Percentiles rank a stretch among this genome's conserved stretches.
Conservation (phyloP, 345 rosid genomes). For the Camelina sativa region DNA sequence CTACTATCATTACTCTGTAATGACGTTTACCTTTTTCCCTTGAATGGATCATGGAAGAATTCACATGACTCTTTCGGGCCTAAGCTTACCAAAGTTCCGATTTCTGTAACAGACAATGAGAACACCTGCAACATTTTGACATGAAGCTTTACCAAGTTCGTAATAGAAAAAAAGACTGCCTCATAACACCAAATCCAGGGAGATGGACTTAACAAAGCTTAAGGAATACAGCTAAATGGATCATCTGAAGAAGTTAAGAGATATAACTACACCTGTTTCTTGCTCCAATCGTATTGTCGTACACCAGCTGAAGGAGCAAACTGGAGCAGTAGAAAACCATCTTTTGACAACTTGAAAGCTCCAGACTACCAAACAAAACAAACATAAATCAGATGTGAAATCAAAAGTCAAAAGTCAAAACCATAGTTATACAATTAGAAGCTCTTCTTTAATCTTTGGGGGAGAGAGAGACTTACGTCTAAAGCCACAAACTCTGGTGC, state of each 20-base stretch:
- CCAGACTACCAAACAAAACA: conserved; percentile 61
- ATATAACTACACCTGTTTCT: conserved; percentile 69
- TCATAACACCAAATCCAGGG: neutral
- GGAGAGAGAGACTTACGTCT: conserved; percentile 52
- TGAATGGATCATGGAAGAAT: conserved; percentile 87
- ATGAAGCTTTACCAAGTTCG: neutral
- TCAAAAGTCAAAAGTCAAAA: neutral
- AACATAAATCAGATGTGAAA: neutral
- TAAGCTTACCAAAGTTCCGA: conserved; percentile 70
- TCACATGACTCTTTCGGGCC: conserved; percentile 79
- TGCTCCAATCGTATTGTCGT: conserved; percentile 89
- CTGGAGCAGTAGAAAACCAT: conserved; percentile 72
- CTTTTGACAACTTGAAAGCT: conserved; percentile 73
- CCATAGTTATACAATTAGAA: neutral
- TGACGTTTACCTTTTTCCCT: conserved; percentile 72
- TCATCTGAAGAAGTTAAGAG: neutral
- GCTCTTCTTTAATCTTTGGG: conserved; percentile 4
- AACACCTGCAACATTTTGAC: conserved; percentile 60
- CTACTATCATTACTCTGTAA: neutral
- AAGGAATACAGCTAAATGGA: neutral
- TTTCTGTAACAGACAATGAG: conserved; percentile 85
- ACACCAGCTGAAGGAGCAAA: conserved; percentile 86
- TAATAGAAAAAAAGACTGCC: neutral
- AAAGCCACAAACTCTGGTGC: conserved; percentile 80
- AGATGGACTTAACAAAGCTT: neutral